phyloP scores from a whole-genome alignment of 306 rosid genomes.

The Luffa acutangula region DNA sequence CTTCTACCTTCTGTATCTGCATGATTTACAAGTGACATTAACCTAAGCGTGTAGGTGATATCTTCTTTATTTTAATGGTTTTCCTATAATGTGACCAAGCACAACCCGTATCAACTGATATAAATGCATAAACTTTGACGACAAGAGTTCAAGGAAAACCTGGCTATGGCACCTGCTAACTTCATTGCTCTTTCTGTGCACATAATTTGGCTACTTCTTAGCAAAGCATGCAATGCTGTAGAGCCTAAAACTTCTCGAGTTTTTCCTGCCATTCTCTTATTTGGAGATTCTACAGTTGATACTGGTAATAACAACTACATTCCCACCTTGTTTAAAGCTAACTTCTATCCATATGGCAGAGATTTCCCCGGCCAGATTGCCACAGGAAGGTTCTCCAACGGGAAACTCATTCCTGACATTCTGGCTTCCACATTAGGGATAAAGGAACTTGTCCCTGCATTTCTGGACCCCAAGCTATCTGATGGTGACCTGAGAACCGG shows the following conservation, averaged over 20 bases:
- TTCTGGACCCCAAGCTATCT: conserved; percentile 30
- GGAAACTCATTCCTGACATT: conserved; percentile 47
- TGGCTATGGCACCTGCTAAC: not conserved
- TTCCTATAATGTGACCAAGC: not conserved
- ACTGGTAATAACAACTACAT: conserved; percentile 60
- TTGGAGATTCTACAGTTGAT: conserved; percentile 55
- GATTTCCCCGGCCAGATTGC: conserved; percentile 42
- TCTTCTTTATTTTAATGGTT: not conserved
- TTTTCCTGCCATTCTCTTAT: conserved; percentile 42
- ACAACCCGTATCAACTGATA: not conserved
- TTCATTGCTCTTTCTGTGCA: not conserved
- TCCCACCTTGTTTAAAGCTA: conserved; percentile 22
- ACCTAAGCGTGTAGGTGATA: not conserved
- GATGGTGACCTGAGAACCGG: conserved; percentile 38
- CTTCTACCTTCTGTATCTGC: not conserved
- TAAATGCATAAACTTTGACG: not conserved
- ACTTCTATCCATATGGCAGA: conserved; percentile 46
- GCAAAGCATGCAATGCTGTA: not conserved
- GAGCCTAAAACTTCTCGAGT: not conserved
- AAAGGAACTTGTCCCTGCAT: conserved; percentile 50
- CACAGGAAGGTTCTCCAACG: conserved; percentile 53
- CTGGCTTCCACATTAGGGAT: conserved; percentile 32
- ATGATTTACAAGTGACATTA: not conserved
- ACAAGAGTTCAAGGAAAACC: not conserved
- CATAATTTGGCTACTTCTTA: not conserved